Base-by-base conservation (phyloP, 1,284 basidiomycete species). In the Rhodotorula glutinis region DNA sequence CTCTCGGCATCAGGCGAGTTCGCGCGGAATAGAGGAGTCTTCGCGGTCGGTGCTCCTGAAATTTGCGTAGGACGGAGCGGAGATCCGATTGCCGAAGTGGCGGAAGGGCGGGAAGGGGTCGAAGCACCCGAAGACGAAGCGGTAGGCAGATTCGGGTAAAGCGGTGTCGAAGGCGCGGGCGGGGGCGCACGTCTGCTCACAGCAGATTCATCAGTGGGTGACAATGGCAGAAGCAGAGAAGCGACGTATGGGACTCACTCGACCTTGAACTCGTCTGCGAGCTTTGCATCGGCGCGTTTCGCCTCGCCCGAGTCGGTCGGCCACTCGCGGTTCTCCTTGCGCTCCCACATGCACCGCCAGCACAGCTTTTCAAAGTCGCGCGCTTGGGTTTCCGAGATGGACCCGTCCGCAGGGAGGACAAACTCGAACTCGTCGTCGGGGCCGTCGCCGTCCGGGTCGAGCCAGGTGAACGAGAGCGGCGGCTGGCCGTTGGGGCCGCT, bases 381-480 rank as follows among this genome's bases (percentile, higher is more conserved):
- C 53, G 79, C 77, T 19, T 71, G 73, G 4, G 74, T 74, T 40
- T 75, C 57, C 7, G 54, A 58, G 7, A 57, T 57, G 41, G 54
- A 53, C 7, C 53, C 62, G 21, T 60, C 69, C 33, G 60, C 47
- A 4, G 66, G 57, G 33, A 71, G 55, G 40, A 75, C 70, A 59
- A 76, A 73, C 40, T 73, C 68, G 62, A 74, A 76, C 74, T 89
- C 89, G 47, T 90, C 90, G 59, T 90, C 77, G 4, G 75, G 85
- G 21, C 75, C 68, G 52, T 78, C 78, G 53, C 77, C 78, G 29
- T 77, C 77, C 25, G 94, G 83, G 78, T 98, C 95, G 59, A 89
- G 85, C 94, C 92, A 97, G 40, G 90, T 82, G 76, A 94, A 90
- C 4, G 86, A 88, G 2, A 88, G 85, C 70, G 90, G 41, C 0